Conservation (phyloP, 352 stramenopile species). For the Globisporangium uncinulatum region DNA sequence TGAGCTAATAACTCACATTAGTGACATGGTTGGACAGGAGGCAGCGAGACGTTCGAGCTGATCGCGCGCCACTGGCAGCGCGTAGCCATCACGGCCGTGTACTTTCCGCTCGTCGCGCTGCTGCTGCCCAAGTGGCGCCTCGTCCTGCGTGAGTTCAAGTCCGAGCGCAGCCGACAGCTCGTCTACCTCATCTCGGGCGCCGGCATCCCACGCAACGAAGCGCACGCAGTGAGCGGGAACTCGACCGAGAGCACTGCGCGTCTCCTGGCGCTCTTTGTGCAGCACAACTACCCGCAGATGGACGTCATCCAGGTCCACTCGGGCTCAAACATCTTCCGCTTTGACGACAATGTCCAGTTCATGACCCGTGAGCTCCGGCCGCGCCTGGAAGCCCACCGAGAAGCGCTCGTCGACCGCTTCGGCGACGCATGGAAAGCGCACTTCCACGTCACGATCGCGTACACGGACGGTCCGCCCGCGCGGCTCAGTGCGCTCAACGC, state of each 20-base stretch:
- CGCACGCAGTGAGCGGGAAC: slow-evolving; percentile 91
- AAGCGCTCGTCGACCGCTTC: slow-evolving; percentile 89
- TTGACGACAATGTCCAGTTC: slow-evolving; percentile 96
- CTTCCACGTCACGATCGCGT: slow-evolving; percentile 95
- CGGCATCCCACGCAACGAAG: slow-evolving; percentile 92
- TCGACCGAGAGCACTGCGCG: slow-evolving; percentile 92
- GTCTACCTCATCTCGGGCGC: slow-evolving; percentile 95
- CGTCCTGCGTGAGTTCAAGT: slow-evolving; percentile 76
- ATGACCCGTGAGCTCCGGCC: slow-evolving; percentile 94
- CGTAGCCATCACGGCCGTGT: slow-evolving; percentile 81
- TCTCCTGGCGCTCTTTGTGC: slow-evolving; percentile 92
- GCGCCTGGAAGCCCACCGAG: slow-evolving; percentile 91
- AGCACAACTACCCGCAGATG: slow-evolving; percentile 89
- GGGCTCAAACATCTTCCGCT: slow-evolving; percentile 94
- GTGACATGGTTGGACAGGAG: slow-evolving; percentile 14
- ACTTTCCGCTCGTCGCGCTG: slow-evolving; percentile 94
- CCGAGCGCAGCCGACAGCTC: slow-evolving; percentile 83
- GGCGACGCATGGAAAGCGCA: slow-evolving; percentile 91
- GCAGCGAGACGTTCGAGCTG: slow-evolving; percentile 46
- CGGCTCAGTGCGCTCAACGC: slow-evolving; percentile 95
- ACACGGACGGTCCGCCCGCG: slow-evolving; percentile 94
- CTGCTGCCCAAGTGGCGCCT: slow-evolving; percentile 92
- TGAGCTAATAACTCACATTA: background rate
- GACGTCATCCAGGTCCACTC: slow-evolving; percentile 95
- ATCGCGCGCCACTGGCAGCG: slow-evolving; percentile 60